Evolutionary conservation across 441 rosid genomes (phyloP).

Genomic region (Metrosideros polymorpha): DNA sequence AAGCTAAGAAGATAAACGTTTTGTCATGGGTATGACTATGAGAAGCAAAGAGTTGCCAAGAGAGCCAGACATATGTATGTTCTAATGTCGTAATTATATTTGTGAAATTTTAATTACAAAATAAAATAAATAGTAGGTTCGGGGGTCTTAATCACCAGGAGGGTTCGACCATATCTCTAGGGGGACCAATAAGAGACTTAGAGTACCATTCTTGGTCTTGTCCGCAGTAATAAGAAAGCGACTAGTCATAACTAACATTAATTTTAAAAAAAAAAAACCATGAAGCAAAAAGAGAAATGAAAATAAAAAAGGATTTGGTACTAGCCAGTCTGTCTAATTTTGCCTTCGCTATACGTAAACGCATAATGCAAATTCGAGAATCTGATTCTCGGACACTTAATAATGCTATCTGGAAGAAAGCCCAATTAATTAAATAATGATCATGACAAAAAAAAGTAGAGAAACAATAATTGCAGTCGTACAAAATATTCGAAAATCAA

Average conservation of each 20-base stretch:
- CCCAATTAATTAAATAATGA: not conserved
- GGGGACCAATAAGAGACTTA: not conserved
- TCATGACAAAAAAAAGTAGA: not conserved
- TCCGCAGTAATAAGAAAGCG: not conserved
- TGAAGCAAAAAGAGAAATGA: not conserved
- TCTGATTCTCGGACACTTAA: not conserved
- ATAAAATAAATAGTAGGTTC: not conserved
- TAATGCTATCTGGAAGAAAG: not conserved
- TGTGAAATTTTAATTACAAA: not conserved
- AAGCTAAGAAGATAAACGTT: not conserved
- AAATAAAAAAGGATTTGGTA: not conserved
- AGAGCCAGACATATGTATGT: not conserved
- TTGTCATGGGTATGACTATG: not conserved
- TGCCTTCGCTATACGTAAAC: not conserved
- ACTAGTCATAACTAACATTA: not conserved
- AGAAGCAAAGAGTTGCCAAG: not conserved
- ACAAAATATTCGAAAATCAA: not conserved
- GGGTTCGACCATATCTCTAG: not conserved
- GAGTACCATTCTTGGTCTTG: not conserved
- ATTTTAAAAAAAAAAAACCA: not conserved
- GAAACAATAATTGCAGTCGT: not conserved
- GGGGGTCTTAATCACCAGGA: not conserved
- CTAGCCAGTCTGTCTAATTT: not conserved
- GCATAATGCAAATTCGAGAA: not conserved
- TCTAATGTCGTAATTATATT: not conserved